A percentile compares a stretch with the other conserved stretches of the same genome.
Conservation (phyloP, 2,329 filamentous ascomycete genomes). For the Gyromitra esculenta region DNA sequence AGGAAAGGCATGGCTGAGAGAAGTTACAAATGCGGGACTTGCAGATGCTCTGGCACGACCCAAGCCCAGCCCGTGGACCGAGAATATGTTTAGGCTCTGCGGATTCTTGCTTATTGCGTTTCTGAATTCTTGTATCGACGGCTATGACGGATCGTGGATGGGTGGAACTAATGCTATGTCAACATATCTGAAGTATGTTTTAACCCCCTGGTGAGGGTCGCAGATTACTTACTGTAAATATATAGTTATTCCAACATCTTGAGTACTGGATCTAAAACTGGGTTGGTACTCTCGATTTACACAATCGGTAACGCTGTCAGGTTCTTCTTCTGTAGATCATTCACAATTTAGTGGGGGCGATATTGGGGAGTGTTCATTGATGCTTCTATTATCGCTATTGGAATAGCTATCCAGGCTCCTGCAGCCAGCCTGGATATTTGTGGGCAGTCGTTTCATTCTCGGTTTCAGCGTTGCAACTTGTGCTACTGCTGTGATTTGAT, state of each 20-base stretch:
- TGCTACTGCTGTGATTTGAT: conserved; percentile 49
- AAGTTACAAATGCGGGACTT: conserved; percentile 43
- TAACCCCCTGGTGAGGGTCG: not conserved
- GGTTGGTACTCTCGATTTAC: conserved; percentile 69
- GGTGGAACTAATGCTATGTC: conserved; percentile 68
- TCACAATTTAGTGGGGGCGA: conserved; percentile 65
- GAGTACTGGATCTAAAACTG: conserved; percentile 63
- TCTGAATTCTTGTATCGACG: conserved; percentile 68
- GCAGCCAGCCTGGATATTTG: conserved; percentile 63
- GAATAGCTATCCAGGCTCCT: conserved; percentile 66
- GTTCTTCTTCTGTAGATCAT: conserved; percentile 67
- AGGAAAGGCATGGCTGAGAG: not conserved
- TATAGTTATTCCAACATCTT: conserved; percentile 58
- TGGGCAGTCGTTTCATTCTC: conserved; percentile 66
- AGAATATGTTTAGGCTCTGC: conserved; percentile 66
- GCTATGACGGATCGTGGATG: conserved; percentile 68
- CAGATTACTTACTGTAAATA: not conserved
- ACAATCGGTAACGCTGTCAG: conserved; percentile 71
- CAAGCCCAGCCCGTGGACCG: conserved; percentile 63
- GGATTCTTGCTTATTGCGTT: conserved; percentile 64
- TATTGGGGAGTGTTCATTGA: conserved; percentile 67
- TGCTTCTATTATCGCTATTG: conserved; percentile 64
- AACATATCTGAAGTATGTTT: conserved; percentile 64
- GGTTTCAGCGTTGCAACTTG: conserved; percentile 64
- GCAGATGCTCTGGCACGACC: conserved; percentile 55